These are phyloP conservation scores for Auricularia auricula-judae DNA, from an alignment of 768 basidiomycete species.

Conservation along the genomic window DNA sequence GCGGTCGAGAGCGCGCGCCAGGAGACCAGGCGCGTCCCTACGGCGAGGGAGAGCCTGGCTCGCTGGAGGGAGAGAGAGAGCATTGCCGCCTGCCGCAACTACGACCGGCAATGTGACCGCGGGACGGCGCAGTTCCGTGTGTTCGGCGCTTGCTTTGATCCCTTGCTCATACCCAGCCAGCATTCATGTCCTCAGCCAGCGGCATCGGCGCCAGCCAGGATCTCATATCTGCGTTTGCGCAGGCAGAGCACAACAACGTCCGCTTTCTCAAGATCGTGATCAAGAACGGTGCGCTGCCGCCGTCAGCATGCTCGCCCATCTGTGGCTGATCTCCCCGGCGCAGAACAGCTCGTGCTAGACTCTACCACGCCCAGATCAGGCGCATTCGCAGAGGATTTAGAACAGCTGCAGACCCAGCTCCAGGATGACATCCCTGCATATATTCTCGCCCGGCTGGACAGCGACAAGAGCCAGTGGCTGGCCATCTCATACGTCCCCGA, in stretches of 20 bases:
- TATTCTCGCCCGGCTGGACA: conserved; percentile 55
- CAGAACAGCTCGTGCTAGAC: conserved; percentile 63
- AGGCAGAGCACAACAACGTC: conserved; percentile 23
- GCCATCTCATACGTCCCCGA: conserved; percentile 77
- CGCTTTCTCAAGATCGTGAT: conserved; percentile 76
- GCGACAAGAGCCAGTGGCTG: conserved; percentile 55
- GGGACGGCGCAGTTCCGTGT: background rate
- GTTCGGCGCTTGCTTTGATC: background rate
- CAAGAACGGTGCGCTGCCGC: conserved; percentile 45
- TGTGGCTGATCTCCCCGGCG: conserved; percentile 10
- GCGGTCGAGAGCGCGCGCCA: background rate
- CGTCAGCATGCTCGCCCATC: conserved; percentile 2
- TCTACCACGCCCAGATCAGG: conserved; percentile 34
- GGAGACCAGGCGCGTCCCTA: background rate
- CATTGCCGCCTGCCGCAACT: no score
- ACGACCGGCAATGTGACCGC: no score
- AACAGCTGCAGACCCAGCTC: conserved; percentile 43
- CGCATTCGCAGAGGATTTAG: conserved; percentile 48
- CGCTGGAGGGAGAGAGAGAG: no score
- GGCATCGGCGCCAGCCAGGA: conserved; percentile 57
- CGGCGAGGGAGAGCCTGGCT: background rate
- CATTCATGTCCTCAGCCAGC: conserved; percentile 59
- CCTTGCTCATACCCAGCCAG: background rate
- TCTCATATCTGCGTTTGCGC: conserved; percentile 45
- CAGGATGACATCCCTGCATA: conserved; percentile 62